phyloP scores from a whole-genome alignment of 192 early-diverging fungal species.

The Phycomyces nitens region DNA sequence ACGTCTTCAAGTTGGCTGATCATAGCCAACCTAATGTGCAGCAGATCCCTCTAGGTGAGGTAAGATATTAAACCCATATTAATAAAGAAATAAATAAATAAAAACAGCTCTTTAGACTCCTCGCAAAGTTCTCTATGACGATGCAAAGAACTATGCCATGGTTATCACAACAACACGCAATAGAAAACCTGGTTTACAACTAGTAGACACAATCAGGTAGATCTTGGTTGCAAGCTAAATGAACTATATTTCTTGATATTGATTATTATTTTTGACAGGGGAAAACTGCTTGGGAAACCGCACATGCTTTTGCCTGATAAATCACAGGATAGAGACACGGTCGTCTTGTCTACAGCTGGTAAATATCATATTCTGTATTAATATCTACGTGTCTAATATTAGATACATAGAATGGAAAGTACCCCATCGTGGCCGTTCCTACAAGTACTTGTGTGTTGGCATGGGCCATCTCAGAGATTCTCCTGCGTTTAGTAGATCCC shows the following conservation, averaged over 20 bases:
- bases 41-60: conserved; percentile 3
- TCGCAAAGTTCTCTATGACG: conserved; percentile 4
- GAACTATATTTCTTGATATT: background rate
- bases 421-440: conserved; percentile 10
- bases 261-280: background rate
- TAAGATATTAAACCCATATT: background rate
- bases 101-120: conserved; percentile 9
- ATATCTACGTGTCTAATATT: too few species aligned
- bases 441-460: conserved; percentile 31
- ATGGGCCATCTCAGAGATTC: conserved; percentile 14
- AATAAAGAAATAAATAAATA: background rate
- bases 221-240: background rate
- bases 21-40: background rate
- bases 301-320: conserved; percentile 6
- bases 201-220: conserved; percentile 6
- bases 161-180: background rate
- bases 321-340: conserved; percentile 5
- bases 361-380: background rate
- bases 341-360: conserved; percentile 4
- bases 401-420: conserved; percentile 31
- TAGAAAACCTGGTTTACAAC: background rate
- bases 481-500: conserved; percentile 1
- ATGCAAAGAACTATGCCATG: background rate
- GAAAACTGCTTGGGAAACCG: background rate
- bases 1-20: background rate